A percentile compares a stretch with the other conserved stretches of the same genome.
These are phyloP conservation scores for Acacia confusa DNA, from an alignment of 306 rosid genomes.

Conservation along the genomic window DNA sequence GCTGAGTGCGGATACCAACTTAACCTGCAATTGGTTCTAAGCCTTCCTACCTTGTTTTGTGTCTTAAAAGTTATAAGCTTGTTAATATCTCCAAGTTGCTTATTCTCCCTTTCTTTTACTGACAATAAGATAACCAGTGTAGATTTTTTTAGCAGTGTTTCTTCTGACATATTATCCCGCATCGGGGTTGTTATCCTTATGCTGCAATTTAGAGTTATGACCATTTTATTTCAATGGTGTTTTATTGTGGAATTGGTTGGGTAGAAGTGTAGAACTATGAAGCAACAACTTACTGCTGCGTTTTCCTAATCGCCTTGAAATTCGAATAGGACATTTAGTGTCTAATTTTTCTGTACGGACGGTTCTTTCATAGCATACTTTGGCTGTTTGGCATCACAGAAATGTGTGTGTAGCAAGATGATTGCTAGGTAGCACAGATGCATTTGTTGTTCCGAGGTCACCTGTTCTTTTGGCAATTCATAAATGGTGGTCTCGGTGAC, in stretches of 20 bases:
- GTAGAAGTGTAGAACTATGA: neutral
- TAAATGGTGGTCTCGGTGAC: neutral
- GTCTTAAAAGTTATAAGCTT: neutral
- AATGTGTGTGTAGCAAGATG: neutral
- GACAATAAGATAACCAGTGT: too few species aligned
- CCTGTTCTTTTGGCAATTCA: neutral
- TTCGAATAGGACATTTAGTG: neutral
- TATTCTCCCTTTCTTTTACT: too few species aligned
- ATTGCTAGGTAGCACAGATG: neutral
- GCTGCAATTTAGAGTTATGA: neutral
- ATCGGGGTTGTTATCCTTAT: neutral
- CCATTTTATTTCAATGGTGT: neutral
- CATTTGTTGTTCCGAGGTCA: conserved; percentile 8
- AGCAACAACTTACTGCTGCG: neutral
- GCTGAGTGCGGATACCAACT: neutral
- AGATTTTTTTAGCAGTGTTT: neutral
- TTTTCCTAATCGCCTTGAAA: neutral
- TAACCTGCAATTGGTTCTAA: neutral
- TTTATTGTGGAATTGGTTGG: conserved; percentile 18
- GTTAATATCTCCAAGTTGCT: neutral
- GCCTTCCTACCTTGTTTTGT: neutral
- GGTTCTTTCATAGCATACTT: conserved; percentile 1
- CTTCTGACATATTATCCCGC: neutral
- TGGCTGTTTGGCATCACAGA: neutral
- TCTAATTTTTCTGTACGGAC: neutral